A percentile compares a stretch with the other conserved stretches of the same genome.
phyloP scores from a whole-genome alignment of 2,329 filamentous ascomycete species.

The Xylariaceae sp. region DNA sequence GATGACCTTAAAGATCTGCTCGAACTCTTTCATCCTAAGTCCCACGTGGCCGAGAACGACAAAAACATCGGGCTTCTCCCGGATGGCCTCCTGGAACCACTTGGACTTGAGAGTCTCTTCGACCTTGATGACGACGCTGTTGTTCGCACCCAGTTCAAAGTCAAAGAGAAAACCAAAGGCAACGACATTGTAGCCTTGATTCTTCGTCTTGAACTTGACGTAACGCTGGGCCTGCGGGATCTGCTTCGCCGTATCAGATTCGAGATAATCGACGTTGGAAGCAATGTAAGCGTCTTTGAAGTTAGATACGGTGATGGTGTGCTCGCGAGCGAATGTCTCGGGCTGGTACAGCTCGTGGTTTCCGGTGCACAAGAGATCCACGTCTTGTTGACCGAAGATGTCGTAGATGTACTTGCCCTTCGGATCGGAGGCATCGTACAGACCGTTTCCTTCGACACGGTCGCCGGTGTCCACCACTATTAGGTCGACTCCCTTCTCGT shows the following conservation, averaged over 20 bases:
- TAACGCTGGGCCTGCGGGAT: constrained; percentile 76
- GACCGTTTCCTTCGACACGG: constrained; percentile 85
- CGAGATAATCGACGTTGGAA: constrained; percentile 86
- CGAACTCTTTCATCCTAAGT: constrained; percentile 73
- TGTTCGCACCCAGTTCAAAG: constrained; percentile 86
- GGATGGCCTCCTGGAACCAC: constrained; percentile 85
- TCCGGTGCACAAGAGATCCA: constrained; percentile 81
- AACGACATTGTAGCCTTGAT: constrained; percentile 74
- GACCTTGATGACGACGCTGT: constrained; percentile 77
- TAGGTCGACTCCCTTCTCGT: constrained; percentile 73
- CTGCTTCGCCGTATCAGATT: constrained; percentile 63
- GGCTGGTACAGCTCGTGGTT: constrained; percentile 93
- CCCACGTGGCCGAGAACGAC: constrained; percentile 82
- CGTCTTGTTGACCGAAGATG: constrained; percentile 73
- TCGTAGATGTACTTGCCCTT: constrained; percentile 86
- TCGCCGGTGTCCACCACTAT: constrained; percentile 96
- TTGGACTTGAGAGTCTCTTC: constrained; percentile 72
- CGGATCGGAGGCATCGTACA: constrained; percentile 84
- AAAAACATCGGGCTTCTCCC: constrained; percentile 82
- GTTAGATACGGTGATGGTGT: constrained; percentile 72
- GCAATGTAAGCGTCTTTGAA: constrained; percentile 78
- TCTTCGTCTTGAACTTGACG: constrained; percentile 86
- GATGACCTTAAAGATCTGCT: constrained; percentile 71
- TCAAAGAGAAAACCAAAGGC: constrained; percentile 95
- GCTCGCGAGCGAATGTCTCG: constrained; percentile 73